Evolutionary conservation across 495 filamentous ascomycete species (phyloP).

Genomic region (Geoglossum glabrum): DNA sequence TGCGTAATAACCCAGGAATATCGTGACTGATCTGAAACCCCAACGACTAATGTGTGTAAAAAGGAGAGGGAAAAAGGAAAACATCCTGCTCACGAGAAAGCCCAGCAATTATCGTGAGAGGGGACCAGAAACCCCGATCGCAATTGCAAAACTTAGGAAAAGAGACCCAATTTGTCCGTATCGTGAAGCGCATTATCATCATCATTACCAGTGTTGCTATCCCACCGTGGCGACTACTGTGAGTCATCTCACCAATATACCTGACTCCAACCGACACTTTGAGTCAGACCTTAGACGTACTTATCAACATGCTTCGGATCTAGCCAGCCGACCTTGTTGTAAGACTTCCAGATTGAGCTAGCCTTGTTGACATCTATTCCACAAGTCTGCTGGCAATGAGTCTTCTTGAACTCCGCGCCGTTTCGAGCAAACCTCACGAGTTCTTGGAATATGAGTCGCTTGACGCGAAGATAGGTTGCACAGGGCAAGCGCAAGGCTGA

Average conservation of each 20-base stretch:
- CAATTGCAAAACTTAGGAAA: neutral
- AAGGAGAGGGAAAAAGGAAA: neutral
- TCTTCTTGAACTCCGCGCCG: slow-evolving; percentile 85
- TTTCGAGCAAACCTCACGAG: slow-evolving; percentile 46
- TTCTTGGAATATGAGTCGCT: slow-evolving; percentile 76
- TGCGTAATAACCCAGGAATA: neutral
- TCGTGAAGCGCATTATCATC: neutral
- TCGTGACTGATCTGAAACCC: neutral
- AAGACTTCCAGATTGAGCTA: slow-evolving; percentile 84
- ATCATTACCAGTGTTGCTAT: neutral
- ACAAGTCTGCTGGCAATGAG: slow-evolving; percentile 90
- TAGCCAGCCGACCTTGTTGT: slow-evolving; percentile 80
- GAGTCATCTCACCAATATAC: neutral
- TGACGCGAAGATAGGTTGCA: slow-evolving; percentile 84
- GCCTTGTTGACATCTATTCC: slow-evolving; percentile 99
- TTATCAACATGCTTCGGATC: slow-evolving; percentile 37
- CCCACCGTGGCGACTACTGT: neutral
- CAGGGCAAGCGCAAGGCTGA: slow-evolving; percentile 66
- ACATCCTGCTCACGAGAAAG: neutral
- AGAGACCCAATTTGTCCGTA: neutral
- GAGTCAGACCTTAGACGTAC: slow-evolving; percentile 19
- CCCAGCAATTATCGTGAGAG: neutral
- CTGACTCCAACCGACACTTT: neutral
- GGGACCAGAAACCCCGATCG: neutral
- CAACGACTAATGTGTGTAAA: no score